Evolutionary conservation across 2,329 filamentous ascomycete genomes (phyloP), one percentile per base, ranked within the genome.

Genomic region (Tolypocladium tropicale): DNA sequence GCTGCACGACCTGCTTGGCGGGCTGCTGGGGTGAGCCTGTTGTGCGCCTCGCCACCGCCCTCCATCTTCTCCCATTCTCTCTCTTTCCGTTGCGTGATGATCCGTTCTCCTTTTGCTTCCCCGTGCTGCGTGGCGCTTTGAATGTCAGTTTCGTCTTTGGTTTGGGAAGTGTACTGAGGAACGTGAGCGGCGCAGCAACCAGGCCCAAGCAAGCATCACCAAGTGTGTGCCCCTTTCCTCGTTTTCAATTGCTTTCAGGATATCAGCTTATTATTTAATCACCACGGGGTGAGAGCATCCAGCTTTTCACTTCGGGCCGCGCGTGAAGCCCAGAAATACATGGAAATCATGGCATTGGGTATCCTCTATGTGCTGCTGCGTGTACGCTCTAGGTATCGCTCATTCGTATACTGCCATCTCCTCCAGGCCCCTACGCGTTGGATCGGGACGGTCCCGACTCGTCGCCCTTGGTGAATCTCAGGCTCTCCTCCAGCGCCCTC

Each of bases 401-500:
- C 28, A n/a, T 39, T 28, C 33, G 18, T 39, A 14, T 25, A 37
- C n/a, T 16, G 3, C 21, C 51, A 32, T 48, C n/a, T 10, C 34
- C 9, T n/a, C 14, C 33, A 5, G 23, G 10, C 23, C 18, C 16
- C 48, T n/a, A 41, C 36, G 28, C 41, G 34, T 32, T 55, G 12
- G 51, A 56, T 21, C 56, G 58, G 1, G 66, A 68, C 5, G 66
- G 62, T 1, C 64, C 65, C 23, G 65, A 62, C 30, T 61, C 49
- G 33, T 65, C 61, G 5, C 61, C 65, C 18, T 62, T 64, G 58
- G 70, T 72, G 58, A 74, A 56, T 60, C 69, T 76, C 69, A 84
- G 63, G 58, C 82, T 85, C 69, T 79, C 75, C 63, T 80, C 77
- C 65, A 85, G 72, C 2, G 79, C 82, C 60, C 67, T 69, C 60